Base-by-base conservation (phyloP, 2,329 filamentous ascomycete species). In the Cladosporium sp. region DNA sequence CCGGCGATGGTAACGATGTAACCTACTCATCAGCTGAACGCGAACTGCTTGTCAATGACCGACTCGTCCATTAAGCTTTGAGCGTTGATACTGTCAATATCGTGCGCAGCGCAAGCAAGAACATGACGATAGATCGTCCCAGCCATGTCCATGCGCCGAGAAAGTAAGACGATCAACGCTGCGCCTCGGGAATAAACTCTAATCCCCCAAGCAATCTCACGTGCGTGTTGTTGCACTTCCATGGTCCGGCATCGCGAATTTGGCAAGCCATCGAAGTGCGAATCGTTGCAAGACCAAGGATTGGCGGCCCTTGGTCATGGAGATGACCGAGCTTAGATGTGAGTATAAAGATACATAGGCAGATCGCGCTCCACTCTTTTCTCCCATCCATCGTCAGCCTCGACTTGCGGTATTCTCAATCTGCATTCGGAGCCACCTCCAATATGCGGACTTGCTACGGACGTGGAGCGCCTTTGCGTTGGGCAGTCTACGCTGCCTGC, bases 401-500 rank as follows among this genome's bases (percentile, higher is more conserved):
- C 24, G 35, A 20, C 37, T 32, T 20, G 12, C 52, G 22, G 20
- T 22, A 25, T 32, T 20, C n/a, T 37, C 24, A 12, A 19, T 10
- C 19, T 8, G 20, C 4, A 34, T 13, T 19, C 8, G 8, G 17
- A 19, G 47, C 22, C 19, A 37, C 7, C 20, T 13, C 32, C 36
- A 51, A n/a, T 40, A 57, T 57, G 55, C 42, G 55, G 34, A 28
- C 56, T 44, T 51, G 47, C 22, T 64, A 64, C 49, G 60, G 60
- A 22, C 56, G 62, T 45, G 62, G 62, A 36, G 57, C 57, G 35
- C 60, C 62, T 19, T 24, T 64, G 48, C 54, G 62, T 24, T 59
- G 58, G 32, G 62, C 53, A 17, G 55, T 64, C 3, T 64, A 64
- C 37, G 59, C 61, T 20, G 56, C 57, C 37, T 64, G 62, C 50